Evolutionary conservation across 2,329 filamentous ascomycete species (phyloP).

Genomic region (Penicillium digitatum): DNA sequence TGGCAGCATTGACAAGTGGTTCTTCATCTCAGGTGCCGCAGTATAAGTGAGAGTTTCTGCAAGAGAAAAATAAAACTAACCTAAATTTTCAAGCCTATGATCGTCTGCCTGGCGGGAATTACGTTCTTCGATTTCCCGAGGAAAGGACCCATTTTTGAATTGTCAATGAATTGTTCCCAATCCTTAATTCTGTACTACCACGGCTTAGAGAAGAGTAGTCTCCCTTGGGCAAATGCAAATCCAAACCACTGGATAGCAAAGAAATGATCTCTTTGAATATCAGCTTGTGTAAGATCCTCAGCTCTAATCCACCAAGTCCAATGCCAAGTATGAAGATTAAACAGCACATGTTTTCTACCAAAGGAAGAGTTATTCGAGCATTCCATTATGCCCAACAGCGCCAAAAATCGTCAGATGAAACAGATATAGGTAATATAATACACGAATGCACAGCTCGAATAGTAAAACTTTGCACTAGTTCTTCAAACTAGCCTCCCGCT

Average conservation of each 20-base stretch:
- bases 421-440: constrained; percentile 15
- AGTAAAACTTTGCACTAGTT: constrained; percentile 27
- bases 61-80: constrained; percentile 15
- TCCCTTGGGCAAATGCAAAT: neutral
- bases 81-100: constrained; percentile 19
- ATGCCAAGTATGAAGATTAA: neutral
- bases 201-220: neutral
- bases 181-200: neutral
- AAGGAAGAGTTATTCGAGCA: neutral
- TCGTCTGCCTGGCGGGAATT: neutral
- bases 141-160: neutral
- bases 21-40: constrained; percentile 98
- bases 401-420: constrained; percentile 7
- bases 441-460: constrained; percentile 11
- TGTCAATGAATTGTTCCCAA: neutral
- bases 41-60: constrained; percentile 51
- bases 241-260: neutral
- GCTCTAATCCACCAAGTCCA: neutral
- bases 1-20: constrained; percentile 98
- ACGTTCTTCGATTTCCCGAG: neutral
- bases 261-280: neutral
- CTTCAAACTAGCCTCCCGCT: constrained; percentile 75
- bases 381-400: constrained; percentile 3
- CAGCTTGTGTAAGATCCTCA: neutral
- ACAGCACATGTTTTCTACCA: neutral